Evolutionary conservation across 495 filamentous ascomycete species (phyloP), one percentile per base, ranked within the genome.

Genomic region (Tuber magnatum): DNA sequence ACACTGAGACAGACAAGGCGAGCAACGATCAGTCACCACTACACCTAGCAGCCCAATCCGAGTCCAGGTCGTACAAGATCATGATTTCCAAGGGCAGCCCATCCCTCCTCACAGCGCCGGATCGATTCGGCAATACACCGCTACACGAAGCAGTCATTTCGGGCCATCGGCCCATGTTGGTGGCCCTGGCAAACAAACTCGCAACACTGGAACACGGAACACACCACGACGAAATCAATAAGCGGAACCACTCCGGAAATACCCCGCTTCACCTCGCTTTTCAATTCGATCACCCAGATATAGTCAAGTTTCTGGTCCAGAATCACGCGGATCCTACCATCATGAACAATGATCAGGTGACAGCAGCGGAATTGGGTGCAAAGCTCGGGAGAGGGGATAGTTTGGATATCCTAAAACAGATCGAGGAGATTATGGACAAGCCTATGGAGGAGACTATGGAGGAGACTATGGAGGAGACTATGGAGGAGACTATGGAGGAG

Each of bases 321-420:
- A n/a, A 28, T 8, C 24, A 8, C 22, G 20, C 43, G 42, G 51
- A 82, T 80, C 24, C 1, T 6, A 51, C 7, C 46, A 51, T 43
- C 39, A 22, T 16, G 39, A 41, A 75, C 74, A 22, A 77, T 65
- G 65, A 77, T 79, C 22, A 75, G 16, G 65, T 77, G 51, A 68
- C 70, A 77, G 74, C 43, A 71, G 0, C 88, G 86, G 46, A 92
- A 77, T 0, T 94, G 93, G 32, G 88, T 92, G 74, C 95, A 85
- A 78, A 90, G 86, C 65, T 88, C 86, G 6, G 93, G 94, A 80
- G 90, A 96, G 61, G 94, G 79, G 2, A 93, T 69, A 1, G 89
- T 78, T 3, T 79, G 83, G 83, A 87, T 93, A 32, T 87, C 5
- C 5, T 39, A 41, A 72, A 44, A 28, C 28, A 35, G 6, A 24